A percentile compares a stretch with the other conserved stretches of the same genome.
These are phyloP conservation scores for Paramecium biaurelia DNA, from an alignment of 73 alveolate genomes.

Conservation along the genomic window DNA sequence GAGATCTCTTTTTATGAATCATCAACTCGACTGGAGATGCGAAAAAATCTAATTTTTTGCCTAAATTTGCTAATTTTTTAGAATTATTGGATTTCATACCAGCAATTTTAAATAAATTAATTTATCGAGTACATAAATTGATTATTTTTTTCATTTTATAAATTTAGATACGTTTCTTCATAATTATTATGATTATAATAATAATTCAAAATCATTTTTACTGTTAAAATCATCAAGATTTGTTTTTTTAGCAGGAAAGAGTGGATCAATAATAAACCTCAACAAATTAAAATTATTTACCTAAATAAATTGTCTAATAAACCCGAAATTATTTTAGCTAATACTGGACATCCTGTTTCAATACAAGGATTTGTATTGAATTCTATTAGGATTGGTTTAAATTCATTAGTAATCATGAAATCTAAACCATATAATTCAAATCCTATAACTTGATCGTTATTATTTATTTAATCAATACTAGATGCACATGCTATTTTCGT, in stretches of 20 bases:
- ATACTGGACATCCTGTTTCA: slow-evolving; percentile 88
- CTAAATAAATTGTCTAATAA: slow-evolving; percentile 55
- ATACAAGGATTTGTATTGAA: slow-evolving; percentile 96
- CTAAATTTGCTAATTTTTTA: background rate
- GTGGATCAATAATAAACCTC: slow-evolving; percentile 61
- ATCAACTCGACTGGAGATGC: background rate
- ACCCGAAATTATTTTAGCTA: slow-evolving; percentile 74
- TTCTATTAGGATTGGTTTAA: slow-evolving; percentile 88
- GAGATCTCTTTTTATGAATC: background rate
- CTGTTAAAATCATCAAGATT: slow-evolving; percentile 32
- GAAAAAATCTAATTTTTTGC: background rate
- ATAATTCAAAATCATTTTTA: slow-evolving; percentile 37
- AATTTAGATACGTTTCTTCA: background rate
- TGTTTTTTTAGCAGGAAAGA: slow-evolving; percentile 54
- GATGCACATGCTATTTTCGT: slow-evolving; percentile 81
- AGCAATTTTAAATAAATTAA: background rate
- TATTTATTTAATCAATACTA: slow-evolving; percentile 78
- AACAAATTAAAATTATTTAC: background rate
- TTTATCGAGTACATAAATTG: background rate
- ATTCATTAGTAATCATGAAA: slow-evolving; percentile 92
- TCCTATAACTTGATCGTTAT: slow-evolving; percentile 75
- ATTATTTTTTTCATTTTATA: background rate
- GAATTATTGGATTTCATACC: background rate
- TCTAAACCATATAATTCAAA: slow-evolving; percentile 96
- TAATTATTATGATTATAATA: background rate